Evolutionary conservation across 2,329 filamentous ascomycete genomes (phyloP), one percentile per base, ranked within the genome.

Genomic region (Colletotrichum filicis): DNA sequence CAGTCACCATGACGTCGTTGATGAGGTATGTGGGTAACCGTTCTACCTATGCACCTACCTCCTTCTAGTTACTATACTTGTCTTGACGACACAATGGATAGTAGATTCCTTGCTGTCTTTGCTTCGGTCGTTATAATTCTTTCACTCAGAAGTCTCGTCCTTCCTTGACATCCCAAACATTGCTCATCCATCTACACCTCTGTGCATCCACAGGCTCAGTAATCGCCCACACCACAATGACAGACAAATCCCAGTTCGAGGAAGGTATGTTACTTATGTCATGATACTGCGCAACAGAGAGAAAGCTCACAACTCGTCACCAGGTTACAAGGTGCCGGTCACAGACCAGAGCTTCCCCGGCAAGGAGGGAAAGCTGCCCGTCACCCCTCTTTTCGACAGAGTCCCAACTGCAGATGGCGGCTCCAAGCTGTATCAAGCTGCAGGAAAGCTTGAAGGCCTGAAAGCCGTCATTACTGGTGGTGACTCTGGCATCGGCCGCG

Each of bases 391-490:
- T 57, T 90, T 89, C 69, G 90, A 92, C 68, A 85, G 92, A 71
- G 82, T 95, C 2, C 94, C 94, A 0, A 92, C 90, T 5, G 87
- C 89, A 22, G 89, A 93, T 71, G 92, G 92, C 49, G 90, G 90
- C 14, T 91, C 90, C 76, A 89, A 93, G 77, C 88, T 88, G 60
- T 96, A 97, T 84, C 91, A 92, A 79, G 89, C 93, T 4, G 92
- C 94, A 1, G 91, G 91, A 61, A 97, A 97, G 83, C 89, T 97
- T 7, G 83, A 90, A 77, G 93, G 91, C 74, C 94, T 92, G 82
- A 93, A 90, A 72, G 93, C 94, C 8, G 82, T 97, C 71, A 96
- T 97, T 78, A 96, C 94, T 0, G 94, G 94, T 19, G 94, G 94
- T 4, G 94, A 96, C 81, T 92, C 90, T 7, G 94, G 94, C 1